Conservation (phyloP, 768 basidiomycete genomes). For the Tephrocybe sp. region DNA sequence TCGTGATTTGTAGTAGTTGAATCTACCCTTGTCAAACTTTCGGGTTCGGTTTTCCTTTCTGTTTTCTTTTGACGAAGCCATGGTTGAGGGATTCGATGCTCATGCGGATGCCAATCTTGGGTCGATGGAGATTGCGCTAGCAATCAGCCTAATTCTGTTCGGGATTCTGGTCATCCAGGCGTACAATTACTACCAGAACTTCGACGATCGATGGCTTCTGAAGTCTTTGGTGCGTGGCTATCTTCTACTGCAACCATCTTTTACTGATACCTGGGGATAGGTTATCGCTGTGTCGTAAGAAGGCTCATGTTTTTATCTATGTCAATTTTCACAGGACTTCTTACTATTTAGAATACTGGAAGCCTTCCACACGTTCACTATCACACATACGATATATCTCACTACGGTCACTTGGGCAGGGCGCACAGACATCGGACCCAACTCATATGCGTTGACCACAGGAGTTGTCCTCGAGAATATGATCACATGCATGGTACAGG, state of each 20-base stretch:
- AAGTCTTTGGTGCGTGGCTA: constrained; percentile 13
- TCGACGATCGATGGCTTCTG: constrained; percentile 8
- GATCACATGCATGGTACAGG: constrained; percentile 21
- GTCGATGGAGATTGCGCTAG: constrained; percentile 14
- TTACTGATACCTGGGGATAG: not conserved
- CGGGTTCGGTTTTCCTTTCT: not conserved
- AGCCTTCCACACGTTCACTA: constrained; percentile 18
- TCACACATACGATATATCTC: constrained; percentile 17
- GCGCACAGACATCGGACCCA: constrained; percentile 9
- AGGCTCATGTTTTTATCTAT: too few relatives aligned
- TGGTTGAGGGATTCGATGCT: not conserved
- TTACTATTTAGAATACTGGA: constrained; percentile 15
- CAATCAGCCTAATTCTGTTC: constrained; percentile 12
- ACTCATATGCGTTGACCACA: constrained; percentile 21
- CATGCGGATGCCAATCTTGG: constrained; percentile 8
- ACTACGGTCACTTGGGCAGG: constrained; percentile 16
- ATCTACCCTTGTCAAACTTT: not conserved
- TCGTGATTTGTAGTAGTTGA: constrained; percentile 7
- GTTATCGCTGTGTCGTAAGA: constrained; percentile 6
- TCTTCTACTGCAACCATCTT: not conserved
- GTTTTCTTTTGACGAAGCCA: not conserved
- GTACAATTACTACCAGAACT: constrained; percentile 15
- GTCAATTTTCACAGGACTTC: not conserved
- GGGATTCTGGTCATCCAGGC: constrained; percentile 13
- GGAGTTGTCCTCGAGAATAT: constrained; percentile 19